A percentile compares a stretch with the other conserved stretches of the same genome.
These are phyloP conservation scores for Daldinia grandis DNA, from an alignment of 495 filamentous ascomycete genomes.

Conservation along the genomic window DNA sequence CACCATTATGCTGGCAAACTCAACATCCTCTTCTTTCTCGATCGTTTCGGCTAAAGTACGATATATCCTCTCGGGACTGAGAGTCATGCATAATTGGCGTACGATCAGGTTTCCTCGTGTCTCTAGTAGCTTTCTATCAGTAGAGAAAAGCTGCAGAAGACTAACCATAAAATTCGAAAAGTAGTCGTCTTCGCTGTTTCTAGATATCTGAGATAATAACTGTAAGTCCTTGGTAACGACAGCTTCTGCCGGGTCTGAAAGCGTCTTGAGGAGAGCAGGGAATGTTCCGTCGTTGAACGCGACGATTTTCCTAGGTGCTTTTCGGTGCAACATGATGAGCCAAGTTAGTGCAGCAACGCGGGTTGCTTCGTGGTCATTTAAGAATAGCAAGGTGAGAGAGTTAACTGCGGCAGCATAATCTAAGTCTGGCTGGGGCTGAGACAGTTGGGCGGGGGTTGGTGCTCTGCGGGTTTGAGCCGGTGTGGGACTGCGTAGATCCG, in stretches of 20 bases:
- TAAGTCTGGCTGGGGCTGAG: constrained; percentile 71
- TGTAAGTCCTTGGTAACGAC: constrained; percentile 96
- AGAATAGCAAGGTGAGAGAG: constrained; percentile 90
- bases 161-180: constrained; percentile 99
- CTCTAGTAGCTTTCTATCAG: constrained; percentile 88
- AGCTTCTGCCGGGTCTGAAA: constrained; percentile 93
- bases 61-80: constrained; percentile 95
- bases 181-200: constrained; percentile 95
- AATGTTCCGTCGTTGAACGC: constrained; percentile 98
- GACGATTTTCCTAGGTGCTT: constrained; percentile 91
- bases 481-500: constrained; percentile 64
- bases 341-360: constrained; percentile 92
- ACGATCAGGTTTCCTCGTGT: constrained; percentile 96
- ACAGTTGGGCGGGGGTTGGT: constrained; percentile 49
- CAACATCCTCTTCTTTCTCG: constrained; percentile 97
- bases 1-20: constrained; percentile 99
- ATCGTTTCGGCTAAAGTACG: constrained; percentile 95
- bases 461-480: constrained; percentile 55
- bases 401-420: constrained; percentile 98
- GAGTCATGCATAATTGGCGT: constrained; percentile 88
- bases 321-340: constrained; percentile 96
- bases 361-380: constrained; percentile 96
- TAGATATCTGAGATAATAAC: constrained; percentile 93
- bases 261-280: constrained; percentile 92
- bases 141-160: constrained; percentile 92